These are phyloP conservation scores for Fagopyrum esculentum DNA, from an alignment of 148 eudicot genomes.

Conservation along the genomic window DNA sequence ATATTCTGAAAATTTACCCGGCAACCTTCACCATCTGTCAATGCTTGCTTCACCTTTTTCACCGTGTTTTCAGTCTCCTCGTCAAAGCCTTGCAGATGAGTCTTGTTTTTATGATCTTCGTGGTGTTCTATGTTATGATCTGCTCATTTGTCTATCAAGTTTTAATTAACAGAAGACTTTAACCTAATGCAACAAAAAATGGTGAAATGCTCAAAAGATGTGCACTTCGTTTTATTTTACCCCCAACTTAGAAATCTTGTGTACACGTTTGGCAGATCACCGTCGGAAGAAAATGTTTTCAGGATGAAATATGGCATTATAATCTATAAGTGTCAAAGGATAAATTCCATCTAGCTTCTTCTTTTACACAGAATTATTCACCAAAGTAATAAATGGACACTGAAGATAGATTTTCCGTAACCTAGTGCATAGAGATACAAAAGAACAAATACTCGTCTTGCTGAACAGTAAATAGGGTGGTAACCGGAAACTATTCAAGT, in stretches of 20 bases:
- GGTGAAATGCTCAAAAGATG: not conserved
- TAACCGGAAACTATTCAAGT: not conserved
- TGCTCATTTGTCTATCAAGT: conserved; percentile 27
- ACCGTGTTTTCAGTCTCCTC: conserved; percentile 75
- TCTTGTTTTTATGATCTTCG: conserved; percentile 42
- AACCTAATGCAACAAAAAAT: not conserved
- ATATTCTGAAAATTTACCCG: conserved; percentile 43
- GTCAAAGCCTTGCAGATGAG: conserved; percentile 67
- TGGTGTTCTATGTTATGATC: conserved; percentile 53
- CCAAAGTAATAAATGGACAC: not conserved
- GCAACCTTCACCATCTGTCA: conserved; percentile 83
- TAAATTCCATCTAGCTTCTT: not conserved
- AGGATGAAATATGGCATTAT: not conserved
- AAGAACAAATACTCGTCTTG: not conserved
- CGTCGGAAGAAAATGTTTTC: not conserved
- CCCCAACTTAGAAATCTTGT: not conserved
- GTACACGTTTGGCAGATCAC: not conserved
- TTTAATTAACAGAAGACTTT: conserved; percentile 14
- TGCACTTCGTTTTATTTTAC: not conserved
- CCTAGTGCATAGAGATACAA: not conserved
- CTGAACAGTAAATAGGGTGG: not conserved
- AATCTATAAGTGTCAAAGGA: not conserved
- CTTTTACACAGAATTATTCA: not conserved
- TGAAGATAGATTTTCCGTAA: not conserved
- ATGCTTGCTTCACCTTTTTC: conserved; percentile 79